Evolutionary conservation across 441 rosid species (phyloP), one percentile per base, ranked within the genome.

Genomic region (Flueggea neowawraea): DNA sequence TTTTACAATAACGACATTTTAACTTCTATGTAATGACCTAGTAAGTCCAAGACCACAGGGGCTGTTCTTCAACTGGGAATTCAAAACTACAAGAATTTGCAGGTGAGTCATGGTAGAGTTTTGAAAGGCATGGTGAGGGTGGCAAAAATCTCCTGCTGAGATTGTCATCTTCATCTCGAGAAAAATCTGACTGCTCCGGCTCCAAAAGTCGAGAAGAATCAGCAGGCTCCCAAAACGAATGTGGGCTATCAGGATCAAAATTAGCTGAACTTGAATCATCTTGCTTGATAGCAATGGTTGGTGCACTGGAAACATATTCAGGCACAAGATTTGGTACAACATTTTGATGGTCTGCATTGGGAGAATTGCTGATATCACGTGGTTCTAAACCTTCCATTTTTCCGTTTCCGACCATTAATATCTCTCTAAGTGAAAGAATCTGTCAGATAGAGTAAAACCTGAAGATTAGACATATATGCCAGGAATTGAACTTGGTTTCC

Each of bases 21-120:
- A 63, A 74, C 78, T 60, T 61, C 87, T 13, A 82, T 88, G 47
- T 85, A 81, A 84, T 6, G 61, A 62, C 65, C 75, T 60, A 80
- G 58, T 60, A 73, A 57, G 74, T 66, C 73, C 84, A 82, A 6
- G 75, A 64, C 90, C 90, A 85, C 59, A 85, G 69, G 41, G 72
- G 73, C 45, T 73, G 82, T 73, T 85, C 81, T 58, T 80, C 89
- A n/a, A 52, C 63, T 31, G 75, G 63, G 71, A 80, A 69, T 58
- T 70, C 78, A 68, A 78, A 76, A 65, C 64, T 72, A 69, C 82
- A 65, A 14, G 78, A 72, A 69, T 10, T 65, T 32, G 75, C 47
- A 43, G 70, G 71, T 16, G 71, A 61, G 44, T 72, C 73, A 17
- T 52, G 62, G 53, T 65, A 52, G 41, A 76, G 61, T 63, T 64